Conservation (phyloP, 257 asterid genomes). For the Leonotis leonurus region DNA sequence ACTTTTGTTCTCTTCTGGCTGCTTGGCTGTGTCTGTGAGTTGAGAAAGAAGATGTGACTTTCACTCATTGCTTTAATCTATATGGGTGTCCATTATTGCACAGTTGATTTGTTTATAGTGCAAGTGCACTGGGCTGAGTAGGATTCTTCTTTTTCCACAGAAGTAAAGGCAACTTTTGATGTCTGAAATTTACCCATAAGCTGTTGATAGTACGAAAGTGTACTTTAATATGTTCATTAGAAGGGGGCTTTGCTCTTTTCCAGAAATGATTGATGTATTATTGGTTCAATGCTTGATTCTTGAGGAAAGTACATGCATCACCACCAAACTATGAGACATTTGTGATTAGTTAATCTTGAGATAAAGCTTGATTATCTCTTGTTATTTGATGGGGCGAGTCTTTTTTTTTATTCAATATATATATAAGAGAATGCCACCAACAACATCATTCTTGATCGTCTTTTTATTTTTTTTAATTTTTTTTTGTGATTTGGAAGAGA, state of each 20-base stretch:
- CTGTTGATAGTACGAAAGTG: conserved; percentile 20
- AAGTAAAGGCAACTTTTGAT: conserved; percentile 2
- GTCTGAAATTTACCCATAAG: conserved; percentile 1
- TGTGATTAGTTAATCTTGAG: no score
- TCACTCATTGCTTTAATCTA: conserved; percentile 19
- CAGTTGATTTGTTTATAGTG: not conserved
- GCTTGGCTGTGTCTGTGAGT: conserved; percentile 23
- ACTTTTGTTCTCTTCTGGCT: conserved; percentile 20
- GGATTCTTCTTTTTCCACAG: conserved; percentile 14
- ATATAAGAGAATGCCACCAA: no score
- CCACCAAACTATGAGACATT: no score
- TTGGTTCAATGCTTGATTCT: not conserved
- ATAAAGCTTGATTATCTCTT: no score
- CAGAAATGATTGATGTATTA: conserved; percentile 2
- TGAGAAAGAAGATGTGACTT: conserved; percentile 13
- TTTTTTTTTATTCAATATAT: no score
- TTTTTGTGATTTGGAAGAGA: no score
- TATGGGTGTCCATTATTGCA: conserved; percentile 8
- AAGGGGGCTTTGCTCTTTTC: conserved; percentile 1
- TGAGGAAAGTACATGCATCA: not conserved
- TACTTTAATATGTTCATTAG: conserved; percentile 25
- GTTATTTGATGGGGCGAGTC: no score
- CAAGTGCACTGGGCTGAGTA: conserved; percentile 9
- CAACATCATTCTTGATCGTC: no score
- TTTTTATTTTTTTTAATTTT: no score